A percentile compares a stretch with the other conserved stretches of the same genome.
Evolutionary conservation across 176 grass and related monocot species (phyloP).

Genomic region (Cenchrus americanus): DNA sequence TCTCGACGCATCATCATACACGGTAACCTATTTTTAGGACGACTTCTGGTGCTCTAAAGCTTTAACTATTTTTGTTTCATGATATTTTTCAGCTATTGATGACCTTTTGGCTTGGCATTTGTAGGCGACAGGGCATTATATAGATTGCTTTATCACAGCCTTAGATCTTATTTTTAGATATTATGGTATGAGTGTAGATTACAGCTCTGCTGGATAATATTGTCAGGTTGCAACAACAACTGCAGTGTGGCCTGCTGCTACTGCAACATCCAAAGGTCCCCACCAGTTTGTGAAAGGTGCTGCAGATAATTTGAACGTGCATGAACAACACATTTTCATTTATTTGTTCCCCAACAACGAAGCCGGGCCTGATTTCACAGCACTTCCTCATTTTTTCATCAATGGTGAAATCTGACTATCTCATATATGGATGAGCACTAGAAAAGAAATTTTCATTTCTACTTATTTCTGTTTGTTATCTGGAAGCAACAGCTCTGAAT

Average conservation of each 20-base stretch:
- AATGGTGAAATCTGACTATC: background rate
- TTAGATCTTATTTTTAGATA: background rate
- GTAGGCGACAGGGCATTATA: background rate
- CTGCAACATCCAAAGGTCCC: slow-evolving; percentile 50
- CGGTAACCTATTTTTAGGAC: slow-evolving; percentile 16
- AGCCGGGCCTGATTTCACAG: no score
- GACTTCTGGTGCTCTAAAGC: background rate
- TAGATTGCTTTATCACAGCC: background rate
- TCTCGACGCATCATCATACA: slow-evolving; percentile 22
- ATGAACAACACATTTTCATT: background rate
- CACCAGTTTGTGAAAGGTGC: slow-evolving; percentile 49
- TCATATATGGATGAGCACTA: background rate
- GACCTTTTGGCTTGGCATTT: background rate
- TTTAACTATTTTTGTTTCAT: background rate
- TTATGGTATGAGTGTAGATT: background rate
- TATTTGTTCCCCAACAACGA: no score
- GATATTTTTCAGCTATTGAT: background rate
- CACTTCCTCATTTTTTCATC: background rate
- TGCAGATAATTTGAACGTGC: slow-evolving; percentile 30
- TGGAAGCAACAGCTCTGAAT: slow-evolving; percentile 32
- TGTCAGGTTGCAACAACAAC: slow-evolving; percentile 51
- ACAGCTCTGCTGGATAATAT: slow-evolving; percentile 21
- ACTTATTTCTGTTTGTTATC: background rate
- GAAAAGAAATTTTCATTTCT: background rate
- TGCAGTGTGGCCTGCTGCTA: slow-evolving; percentile 49